Base-by-base conservation (phyloP, 1,139 yeast species). In the Pichia sp. region DNA sequence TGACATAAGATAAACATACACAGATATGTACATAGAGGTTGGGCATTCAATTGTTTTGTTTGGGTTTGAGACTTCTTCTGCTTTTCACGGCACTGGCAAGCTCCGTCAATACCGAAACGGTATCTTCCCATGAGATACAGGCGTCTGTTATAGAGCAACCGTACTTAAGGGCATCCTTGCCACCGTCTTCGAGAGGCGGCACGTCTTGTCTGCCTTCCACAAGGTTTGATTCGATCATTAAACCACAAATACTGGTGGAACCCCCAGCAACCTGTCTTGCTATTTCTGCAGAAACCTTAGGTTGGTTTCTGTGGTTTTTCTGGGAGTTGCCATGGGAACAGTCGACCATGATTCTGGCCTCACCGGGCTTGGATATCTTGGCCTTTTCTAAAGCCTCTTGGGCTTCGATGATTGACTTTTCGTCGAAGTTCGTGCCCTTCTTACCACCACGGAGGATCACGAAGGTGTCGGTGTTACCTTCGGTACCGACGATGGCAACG, bases 141-240 rank as follows among this genome's bases (percentile, higher is more conserved):
- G 96, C 96, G 71, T 93, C 98, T 37, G 99, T 93, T 65, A 93
- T 91, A 47, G 96, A 87, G 62, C 93, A 87, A 54, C 98, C 98
- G 72, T 93, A 91, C 63, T 84, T 80, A 70, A 91, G 78, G 48
- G 75, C 78, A 57, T 78, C 80, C 67, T 85, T 85, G 48, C 95
- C 95, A 56, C 85, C 88, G 57, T 82, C 71, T 46, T 55, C 58
- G 40, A 73, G 74, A 46, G 87, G 82, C 45, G 89, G 87, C 55
- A 91, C 91, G 63, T 87, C 85, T 73, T 93, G 99, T 74, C 95
- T 85, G 52, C 99, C 99, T 68, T 87, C 98, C 52, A 75, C 81
- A 60, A 93, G 75, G 69, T 91, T 87, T 53, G 96, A 86, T 74
- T 93, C 99, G 66, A 93, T 90, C 99, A 93, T 93, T 59, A 93